phyloP scores from a whole-genome alignment of 192 early-diverging fungal species.

The Coemansia sp. region DNA sequence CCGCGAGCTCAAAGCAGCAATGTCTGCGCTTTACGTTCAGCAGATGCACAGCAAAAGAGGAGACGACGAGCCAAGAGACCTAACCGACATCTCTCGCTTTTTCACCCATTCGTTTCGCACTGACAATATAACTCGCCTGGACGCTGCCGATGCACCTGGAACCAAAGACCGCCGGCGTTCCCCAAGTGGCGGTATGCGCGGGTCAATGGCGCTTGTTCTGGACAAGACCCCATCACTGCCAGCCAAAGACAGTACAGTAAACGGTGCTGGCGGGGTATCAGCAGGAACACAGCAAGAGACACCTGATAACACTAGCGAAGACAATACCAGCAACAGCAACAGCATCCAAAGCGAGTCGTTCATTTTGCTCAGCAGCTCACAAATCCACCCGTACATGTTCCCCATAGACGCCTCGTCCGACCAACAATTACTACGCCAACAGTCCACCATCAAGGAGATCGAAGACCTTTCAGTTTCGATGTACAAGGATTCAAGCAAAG shows the following conservation, averaged over 20 bases:
- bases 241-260: not conserved
- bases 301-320: not conserved
- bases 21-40: constrained; percentile 1
- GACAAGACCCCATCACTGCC: constrained; percentile 4
- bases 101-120: constrained; percentile 38
- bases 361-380: constrained; percentile 47
- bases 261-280: not conserved
- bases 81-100: constrained; percentile 26
- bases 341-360: constrained; percentile 47
- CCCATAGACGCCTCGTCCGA: constrained; percentile 1
- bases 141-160: not conserved
- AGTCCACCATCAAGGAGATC: constrained; percentile 2
- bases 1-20: constrained; percentile 13
- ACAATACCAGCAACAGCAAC: constrained; percentile 1
- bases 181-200: constrained; percentile 19
- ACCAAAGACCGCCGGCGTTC: not conserved
- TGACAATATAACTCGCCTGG: constrained; percentile 17
- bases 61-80: not conserved
- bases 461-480: not conserved
- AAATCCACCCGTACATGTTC: constrained; percentile 21
- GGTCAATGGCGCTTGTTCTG: constrained; percentile 34
- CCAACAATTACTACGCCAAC: not conserved
- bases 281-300: too few relatives aligned
- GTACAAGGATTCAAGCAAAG: constrained; percentile 1
- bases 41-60: not conserved